These are phyloP conservation scores for Hypholoma fasciculare DNA, from an alignment of 768 basidiomycete species.

Conservation along the genomic window DNA sequence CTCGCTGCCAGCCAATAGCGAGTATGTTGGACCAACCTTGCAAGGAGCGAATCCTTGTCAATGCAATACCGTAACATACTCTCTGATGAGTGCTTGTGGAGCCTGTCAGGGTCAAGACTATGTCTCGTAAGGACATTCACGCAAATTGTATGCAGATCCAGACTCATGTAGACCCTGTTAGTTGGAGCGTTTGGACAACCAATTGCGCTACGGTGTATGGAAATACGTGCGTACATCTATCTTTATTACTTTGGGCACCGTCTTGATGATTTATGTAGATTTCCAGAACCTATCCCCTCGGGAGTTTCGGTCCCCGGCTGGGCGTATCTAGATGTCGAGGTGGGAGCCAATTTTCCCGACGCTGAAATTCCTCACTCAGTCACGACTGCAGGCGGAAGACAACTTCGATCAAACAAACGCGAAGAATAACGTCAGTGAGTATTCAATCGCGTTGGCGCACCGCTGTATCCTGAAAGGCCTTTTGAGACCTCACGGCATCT, in stretches of 20 bases:
- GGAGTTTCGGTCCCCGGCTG: constrained; percentile 57
- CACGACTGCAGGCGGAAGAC: constrained; percentile 28
- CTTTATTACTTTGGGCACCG: neutral
- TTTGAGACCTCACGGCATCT: constrained; percentile 43
- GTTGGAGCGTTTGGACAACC: constrained; percentile 52
- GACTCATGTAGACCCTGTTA: constrained; percentile 14
- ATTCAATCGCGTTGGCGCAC: neutral
- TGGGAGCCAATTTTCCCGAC: constrained; percentile 10
- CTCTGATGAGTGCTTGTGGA: constrained; percentile 56
- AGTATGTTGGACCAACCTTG: constrained; percentile 43
- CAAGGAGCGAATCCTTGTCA: constrained; percentile 41
- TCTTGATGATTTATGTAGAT: constrained; percentile 30
- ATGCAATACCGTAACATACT: constrained; percentile 59
- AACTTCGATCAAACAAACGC: constrained; percentile 42
- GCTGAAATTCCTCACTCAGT: neutral
- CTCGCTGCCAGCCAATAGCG: constrained; percentile 26
- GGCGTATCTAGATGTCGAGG: constrained; percentile 59
- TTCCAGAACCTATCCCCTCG: constrained; percentile 44
- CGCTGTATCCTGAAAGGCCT: neutral
- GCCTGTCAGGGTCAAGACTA: constrained; percentile 49
- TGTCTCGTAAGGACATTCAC: constrained; percentile 17
- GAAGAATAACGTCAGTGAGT: constrained; percentile 33
- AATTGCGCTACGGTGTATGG: constrained; percentile 44
- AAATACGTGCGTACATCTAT: constrained; percentile 20
- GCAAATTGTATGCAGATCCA: neutral